phyloP scores from a whole-genome alignment of 805 yeast genomes.

The Metschnikowia henanensis region DNA sequence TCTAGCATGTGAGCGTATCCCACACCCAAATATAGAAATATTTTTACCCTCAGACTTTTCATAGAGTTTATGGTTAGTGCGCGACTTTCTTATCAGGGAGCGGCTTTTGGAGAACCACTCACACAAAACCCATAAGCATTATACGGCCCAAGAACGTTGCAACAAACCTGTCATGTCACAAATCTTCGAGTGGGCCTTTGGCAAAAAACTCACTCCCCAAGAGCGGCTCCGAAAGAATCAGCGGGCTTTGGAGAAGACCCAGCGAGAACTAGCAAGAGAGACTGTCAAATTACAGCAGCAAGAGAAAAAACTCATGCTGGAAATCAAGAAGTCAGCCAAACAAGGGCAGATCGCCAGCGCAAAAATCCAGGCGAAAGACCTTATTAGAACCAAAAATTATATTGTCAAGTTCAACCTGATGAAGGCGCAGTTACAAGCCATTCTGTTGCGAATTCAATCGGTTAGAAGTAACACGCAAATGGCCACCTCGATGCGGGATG shows the following conservation, averaged over 20 bases:
- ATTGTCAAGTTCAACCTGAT: constrained; percentile 86
- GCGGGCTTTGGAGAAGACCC: constrained; percentile 91
- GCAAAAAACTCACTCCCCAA: constrained; percentile 90
- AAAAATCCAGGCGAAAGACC: constrained; percentile 93
- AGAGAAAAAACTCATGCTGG: constrained; percentile 82
- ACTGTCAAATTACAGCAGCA: constrained; percentile 83
- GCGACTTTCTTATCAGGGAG: constrained; percentile 11
- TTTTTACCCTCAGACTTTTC: not conserved
- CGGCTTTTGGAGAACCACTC: not conserved
- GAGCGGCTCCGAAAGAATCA: constrained; percentile 94
- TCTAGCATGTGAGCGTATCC: too few relatives aligned
- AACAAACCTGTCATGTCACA: constrained; percentile 19
- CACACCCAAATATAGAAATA: too few relatives aligned
- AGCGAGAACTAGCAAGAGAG: constrained; percentile 89
- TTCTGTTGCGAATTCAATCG: constrained; percentile 85
- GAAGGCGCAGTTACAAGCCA: constrained; percentile 96
- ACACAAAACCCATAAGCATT: not conserved
- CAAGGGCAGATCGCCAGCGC: constrained; percentile 86
- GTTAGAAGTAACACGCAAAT: constrained; percentile 93
- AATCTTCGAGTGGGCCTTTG: constrained; percentile 90
- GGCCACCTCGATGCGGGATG: constrained; percentile 94
- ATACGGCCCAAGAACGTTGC: not conserved
- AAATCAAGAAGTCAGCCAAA: constrained; percentile 90
- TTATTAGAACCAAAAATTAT: constrained; percentile 82
- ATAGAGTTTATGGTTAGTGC: constrained; percentile 3